Evolutionary conservation across 139 green algal species (phyloP).

Genomic region (Chlamydomonas schloesseri): DNA sequence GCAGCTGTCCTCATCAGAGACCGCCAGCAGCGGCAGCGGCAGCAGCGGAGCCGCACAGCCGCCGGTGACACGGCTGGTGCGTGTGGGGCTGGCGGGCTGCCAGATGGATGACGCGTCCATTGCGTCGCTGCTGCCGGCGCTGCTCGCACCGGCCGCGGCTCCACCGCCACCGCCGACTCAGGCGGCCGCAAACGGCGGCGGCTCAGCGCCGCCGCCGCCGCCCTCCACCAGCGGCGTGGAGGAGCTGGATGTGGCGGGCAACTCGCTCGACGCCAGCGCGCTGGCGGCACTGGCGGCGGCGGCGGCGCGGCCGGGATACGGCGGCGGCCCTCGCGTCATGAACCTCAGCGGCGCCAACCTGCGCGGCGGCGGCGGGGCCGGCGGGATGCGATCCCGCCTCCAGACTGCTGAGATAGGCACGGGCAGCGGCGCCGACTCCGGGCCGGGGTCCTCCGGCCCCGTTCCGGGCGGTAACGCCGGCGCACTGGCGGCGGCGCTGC

Average conservation of each 20-base stretch:
- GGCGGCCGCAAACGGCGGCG: background rate
- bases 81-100: background rate
- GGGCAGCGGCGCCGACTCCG: too few relatives aligned
- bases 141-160: background rate
- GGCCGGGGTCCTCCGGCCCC: too few relatives aligned
- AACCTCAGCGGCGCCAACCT: constrained; percentile 25
- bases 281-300: constrained; percentile 31
- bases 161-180: background rate
- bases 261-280: background rate
- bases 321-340: constrained; percentile 19
- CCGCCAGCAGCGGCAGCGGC: too few relatives aligned
- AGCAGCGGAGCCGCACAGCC: too few relatives aligned
- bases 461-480: background rate
- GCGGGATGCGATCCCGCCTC: background rate
- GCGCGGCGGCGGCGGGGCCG: constrained; percentile 2
- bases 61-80: background rate
- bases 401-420: too few relatives aligned
- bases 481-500: constrained; percentile 1
- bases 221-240: background rate
- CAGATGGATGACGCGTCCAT: constrained; percentile 20
- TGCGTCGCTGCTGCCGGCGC: background rate
- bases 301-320: background rate
- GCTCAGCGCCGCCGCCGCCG: background rate
- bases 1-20: too few relatives aligned
- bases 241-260: constrained; percentile 31